phyloP scores from a whole-genome alignment of 2,329 filamentous ascomycete genomes.

The Zymoseptoria passerinii region DNA sequence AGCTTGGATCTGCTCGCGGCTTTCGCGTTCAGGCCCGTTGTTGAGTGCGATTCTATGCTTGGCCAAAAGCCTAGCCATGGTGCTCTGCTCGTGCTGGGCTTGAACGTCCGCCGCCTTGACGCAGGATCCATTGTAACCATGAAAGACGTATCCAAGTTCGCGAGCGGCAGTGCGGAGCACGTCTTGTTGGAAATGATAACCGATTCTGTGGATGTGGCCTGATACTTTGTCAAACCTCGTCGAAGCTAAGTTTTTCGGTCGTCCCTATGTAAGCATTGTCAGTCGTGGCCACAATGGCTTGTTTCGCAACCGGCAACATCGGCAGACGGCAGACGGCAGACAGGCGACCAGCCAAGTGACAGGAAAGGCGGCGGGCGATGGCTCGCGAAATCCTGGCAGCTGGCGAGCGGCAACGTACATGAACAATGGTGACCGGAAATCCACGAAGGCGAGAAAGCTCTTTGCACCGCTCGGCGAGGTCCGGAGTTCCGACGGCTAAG shows the following conservation, averaged over 20 bases:
- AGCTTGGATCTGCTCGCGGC: slow-evolving; percentile 45
- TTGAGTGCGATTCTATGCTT: slow-evolving; percentile 25
- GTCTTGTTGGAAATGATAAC: slow-evolving; percentile 55
- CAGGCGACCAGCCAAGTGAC: neutral
- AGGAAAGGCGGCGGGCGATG: neutral
- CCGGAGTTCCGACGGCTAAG: slow-evolving; percentile 51
- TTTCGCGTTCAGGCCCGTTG: slow-evolving; percentile 28
- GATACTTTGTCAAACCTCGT: slow-evolving; percentile 36
- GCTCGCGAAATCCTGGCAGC: neutral
- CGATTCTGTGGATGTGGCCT: slow-evolving; percentile 53
- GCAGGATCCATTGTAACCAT: slow-evolving; percentile 12
- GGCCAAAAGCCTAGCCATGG: slow-evolving; percentile 30
- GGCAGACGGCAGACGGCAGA: neutral
- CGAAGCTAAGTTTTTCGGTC: slow-evolving; percentile 16
- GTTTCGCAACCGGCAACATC: neutral
- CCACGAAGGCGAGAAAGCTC: slow-evolving; percentile 49
- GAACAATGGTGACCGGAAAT: slow-evolving; percentile 50
- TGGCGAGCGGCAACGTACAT: slow-evolving; percentile 40
- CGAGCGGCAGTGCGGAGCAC: slow-evolving; percentile 51
- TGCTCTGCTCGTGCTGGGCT: slow-evolving; percentile 16
- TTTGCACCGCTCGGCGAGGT: slow-evolving; percentile 52
- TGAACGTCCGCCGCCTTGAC: slow-evolving; percentile 22
- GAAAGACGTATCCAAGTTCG: slow-evolving; percentile 38
- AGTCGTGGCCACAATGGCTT: slow-evolving; percentile 1
- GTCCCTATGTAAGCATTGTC: slow-evolving; percentile 11